Evolutionary conservation across 495 filamentous ascomycete genomes (phyloP), one percentile per base, ranked within the genome.

Genomic region (Hypoxylon crocopeplum): DNA sequence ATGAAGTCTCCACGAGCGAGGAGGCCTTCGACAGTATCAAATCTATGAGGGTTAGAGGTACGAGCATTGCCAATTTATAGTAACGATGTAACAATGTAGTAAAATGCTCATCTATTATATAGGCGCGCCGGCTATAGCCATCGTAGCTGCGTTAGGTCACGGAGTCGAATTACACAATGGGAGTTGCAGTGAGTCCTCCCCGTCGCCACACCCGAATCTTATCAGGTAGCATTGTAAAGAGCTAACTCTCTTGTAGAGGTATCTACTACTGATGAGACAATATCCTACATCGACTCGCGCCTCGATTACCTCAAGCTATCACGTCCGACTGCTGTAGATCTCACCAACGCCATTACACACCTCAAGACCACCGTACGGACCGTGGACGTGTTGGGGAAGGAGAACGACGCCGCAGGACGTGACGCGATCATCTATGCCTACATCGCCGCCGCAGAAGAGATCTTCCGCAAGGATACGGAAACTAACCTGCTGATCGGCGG

Each of bases 11-110:
- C 11, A 88, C 86, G 10, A 82, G 84, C 59, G 81, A 92, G 60
- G 90, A 97, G 75, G 94, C 89, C 12, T 98, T 92, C 82, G 83
- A 92, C 71, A 90, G 91, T 42, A 98, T 98, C 70, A 89, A 89
- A 69, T 82, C 89, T 15, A 98, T 98, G 94, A 85, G 91, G 52
- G 93, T 97, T 17, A 84, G 92, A 72, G 91, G 73, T 76, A 66
- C 22, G 45, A 38, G 10, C 1, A 5, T 19, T 16, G 16, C 34
- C 13, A 7, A 7, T 10, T 38, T 38, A 8, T 19, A 38, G 13
- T 7, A 34, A 3, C n/a, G n/a, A n/a, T 13, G 4, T 2, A n/a
- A 12, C 3, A 6, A 11, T 10, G n/a, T n/a, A n/a, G 3, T 1
- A 13, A 19, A 44, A 33, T 29, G n/a, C 47, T 54, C 25, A 56